Evolutionary conservation across 1,284 basidiomycete species (phyloP), one percentile per base, ranked within the genome.

Genomic region (Uromyces viciae-fabae): DNA sequence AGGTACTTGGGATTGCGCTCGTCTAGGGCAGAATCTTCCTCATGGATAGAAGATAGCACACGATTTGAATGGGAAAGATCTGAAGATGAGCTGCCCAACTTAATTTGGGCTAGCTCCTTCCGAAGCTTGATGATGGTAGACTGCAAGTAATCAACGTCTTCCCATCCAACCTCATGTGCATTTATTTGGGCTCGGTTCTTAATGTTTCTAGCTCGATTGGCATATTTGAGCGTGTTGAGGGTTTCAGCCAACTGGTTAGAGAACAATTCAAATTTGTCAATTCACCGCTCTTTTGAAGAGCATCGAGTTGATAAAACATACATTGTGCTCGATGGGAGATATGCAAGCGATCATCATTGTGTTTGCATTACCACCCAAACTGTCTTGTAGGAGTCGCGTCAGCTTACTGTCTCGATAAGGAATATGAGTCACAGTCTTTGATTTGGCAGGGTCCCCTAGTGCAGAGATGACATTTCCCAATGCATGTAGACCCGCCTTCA

Each of bases 291-390:
- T 49, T 22, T 49, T 49, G 46, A 49, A 11, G 22, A 43, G 22
- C 31, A 8, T 43, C 2, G 22, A 31, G 25, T 3, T 36, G 25
- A 7, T 3, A 19, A n/a, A 58, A 46, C 75, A 28, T 66, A 76
- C 75, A 86, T 99, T 99, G 90, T 91, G 96, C 87, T 99, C 97
- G 0, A 92, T 92, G 15, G 95, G 93, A 83, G 94, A 96, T 82
- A 98, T 92, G 86, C 97, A 99, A 14, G 96, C 96, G 83, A 99
- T 95, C 97, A 99, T 99, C 83, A 98, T 91, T 2, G 97, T 99
- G 85, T 97, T 93, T 0, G 96, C 93, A 86, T 98, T 99, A 52
- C 96, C 96, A 68, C 96, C 96, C n/a, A 99, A 90, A 17, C 95
- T 98, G 86, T 98, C 95, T 91, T 98, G 95, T 19, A 98, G 88